Evolutionary conservation across 2,329 filamentous ascomycete species (phyloP).

Genomic region (Colletotrichum shisoi): DNA sequence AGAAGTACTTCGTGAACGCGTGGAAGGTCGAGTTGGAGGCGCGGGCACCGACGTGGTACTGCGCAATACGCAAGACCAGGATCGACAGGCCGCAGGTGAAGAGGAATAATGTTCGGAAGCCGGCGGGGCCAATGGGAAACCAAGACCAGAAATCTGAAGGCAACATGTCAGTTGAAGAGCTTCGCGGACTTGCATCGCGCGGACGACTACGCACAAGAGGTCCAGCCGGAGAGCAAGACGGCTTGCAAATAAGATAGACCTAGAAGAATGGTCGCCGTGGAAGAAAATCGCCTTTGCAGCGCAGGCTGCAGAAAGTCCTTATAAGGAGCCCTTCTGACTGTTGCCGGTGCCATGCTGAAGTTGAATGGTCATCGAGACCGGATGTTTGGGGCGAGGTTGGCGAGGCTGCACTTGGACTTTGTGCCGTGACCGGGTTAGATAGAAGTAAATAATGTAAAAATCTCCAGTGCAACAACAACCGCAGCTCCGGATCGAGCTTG

Average conservation of each 20-base stretch:
- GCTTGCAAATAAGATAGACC: conserved; percentile 77
- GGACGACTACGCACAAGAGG: conserved; percentile 65
- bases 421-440: conserved; percentile 29
- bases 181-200: conserved; percentile 25
- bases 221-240: conserved; percentile 72
- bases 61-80: conserved; percentile 84
- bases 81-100: conserved; percentile 79
- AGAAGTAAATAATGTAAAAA: conserved; percentile 43
- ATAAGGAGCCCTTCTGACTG: conserved; percentile 70
- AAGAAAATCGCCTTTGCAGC: conserved; percentile 84
- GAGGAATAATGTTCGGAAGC: conserved; percentile 76
- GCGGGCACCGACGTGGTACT: conserved; percentile 77
- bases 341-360: conserved; percentile 60
- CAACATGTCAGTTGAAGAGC: conserved; percentile 22
- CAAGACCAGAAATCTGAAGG: conserved; percentile 79
- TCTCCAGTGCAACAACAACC: conserved; percentile 37
- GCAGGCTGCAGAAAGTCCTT: conserved; percentile 91
- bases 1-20: conserved; percentile 66
- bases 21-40: conserved; percentile 74
- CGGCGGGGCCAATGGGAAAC: conserved; percentile 81
- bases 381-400: conserved; percentile 42
- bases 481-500: conserved; percentile 25
- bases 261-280: conserved; percentile 74
- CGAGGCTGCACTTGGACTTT: conserved; percentile 36
- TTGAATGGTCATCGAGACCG: conserved; percentile 54